These are phyloP conservation scores for Candida anglica DNA, from an alignment of 805 yeast species.

Conservation along the genomic window DNA sequence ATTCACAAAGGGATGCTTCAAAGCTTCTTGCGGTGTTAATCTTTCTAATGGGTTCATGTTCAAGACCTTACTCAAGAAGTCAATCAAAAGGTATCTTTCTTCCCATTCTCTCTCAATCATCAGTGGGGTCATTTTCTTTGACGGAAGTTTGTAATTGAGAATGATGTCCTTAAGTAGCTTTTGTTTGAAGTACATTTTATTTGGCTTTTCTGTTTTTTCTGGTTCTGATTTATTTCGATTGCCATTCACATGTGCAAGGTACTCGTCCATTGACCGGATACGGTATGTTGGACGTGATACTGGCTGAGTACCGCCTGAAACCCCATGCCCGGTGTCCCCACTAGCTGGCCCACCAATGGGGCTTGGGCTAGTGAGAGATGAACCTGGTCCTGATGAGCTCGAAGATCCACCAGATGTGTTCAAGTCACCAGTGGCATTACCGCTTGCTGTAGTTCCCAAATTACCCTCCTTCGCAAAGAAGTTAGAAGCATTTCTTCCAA, in stretches of 20 bases:
- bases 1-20: slow-evolving; percentile 81
- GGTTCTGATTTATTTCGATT: slow-evolving; percentile 24
- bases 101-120: slow-evolving; percentile 67
- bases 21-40: slow-evolving; percentile 96
- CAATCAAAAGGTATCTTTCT: slow-evolving; percentile 68
- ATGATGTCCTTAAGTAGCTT: slow-evolving; percentile 68
- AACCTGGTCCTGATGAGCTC: slow-evolving; percentile 15
- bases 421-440: too few relatives aligned
- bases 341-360: too few relatives aligned
- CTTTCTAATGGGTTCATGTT: slow-evolving; percentile 89
- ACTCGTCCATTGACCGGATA: slow-evolving; percentile 34
- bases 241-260: slow-evolving; percentile 21
- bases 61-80: slow-evolving; percentile 73
- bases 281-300: slow-evolving; percentile 26
- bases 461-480: slow-evolving; percentile 65
- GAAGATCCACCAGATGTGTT: too few relatives aligned
- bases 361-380: too few relatives aligned
- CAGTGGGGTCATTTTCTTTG: slow-evolving; percentile 47
- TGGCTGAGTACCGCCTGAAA: too few relatives aligned
- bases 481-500: slow-evolving; percentile 78
- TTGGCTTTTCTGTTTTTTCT: slow-evolving; percentile 60
- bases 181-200: slow-evolving; percentile 75
- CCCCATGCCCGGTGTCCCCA: not conserved
- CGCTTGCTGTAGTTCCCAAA: too few relatives aligned
- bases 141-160: slow-evolving; percentile 67